phyloP scores from a whole-genome alignment of 2,329 filamentous ascomycete genomes.

The Ophiostoma populinum region DNA sequence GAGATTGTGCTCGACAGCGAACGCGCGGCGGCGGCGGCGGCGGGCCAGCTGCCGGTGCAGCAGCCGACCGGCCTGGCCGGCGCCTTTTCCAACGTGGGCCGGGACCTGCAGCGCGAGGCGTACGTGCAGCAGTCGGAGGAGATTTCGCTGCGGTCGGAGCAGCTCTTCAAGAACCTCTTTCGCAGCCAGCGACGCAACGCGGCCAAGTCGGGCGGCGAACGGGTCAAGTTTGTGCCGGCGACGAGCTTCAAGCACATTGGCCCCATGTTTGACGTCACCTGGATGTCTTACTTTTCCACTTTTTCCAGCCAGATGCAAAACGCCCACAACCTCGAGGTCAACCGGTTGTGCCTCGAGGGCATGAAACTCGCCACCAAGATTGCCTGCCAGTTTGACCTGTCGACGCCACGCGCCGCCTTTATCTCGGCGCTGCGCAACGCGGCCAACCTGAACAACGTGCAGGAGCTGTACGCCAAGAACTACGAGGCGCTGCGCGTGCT shows the following conservation, averaged over 20 bases:
- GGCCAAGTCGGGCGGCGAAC: conserved; percentile 44
- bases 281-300: conserved; percentile 97
- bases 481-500: conserved; percentile 85
- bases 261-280: conserved; percentile 96
- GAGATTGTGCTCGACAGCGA: conserved; percentile 94
- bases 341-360: conserved; percentile 83
- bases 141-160: conserved; percentile 56
- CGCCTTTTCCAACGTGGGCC: conserved; percentile 77
- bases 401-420: conserved; percentile 88
- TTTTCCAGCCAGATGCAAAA: conserved; percentile 88
- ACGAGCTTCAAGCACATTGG: conserved; percentile 90
- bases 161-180: conserved; percentile 86
- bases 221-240: conserved; percentile 74
- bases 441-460: conserved; percentile 88
- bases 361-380: conserved; percentile 89
- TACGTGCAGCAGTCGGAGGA: conserved; percentile 92
- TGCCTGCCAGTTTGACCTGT: conserved; percentile 80
- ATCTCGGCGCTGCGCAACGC: conserved; percentile 84
- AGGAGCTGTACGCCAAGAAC: conserved; percentile 91
- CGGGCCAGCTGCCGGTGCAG: conserved; percentile 35
- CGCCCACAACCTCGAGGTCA: conserved; percentile 79
- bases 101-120: conserved; percentile 81
- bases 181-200: conserved; percentile 74
- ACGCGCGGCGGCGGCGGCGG: conserved; percentile 69
- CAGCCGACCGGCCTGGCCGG: conserved; percentile 57